Evolutionary conservation across 345 rosid species (phyloP), one percentile per base, ranked within the genome.

Genomic region (Aquilaria yunnanensis): DNA sequence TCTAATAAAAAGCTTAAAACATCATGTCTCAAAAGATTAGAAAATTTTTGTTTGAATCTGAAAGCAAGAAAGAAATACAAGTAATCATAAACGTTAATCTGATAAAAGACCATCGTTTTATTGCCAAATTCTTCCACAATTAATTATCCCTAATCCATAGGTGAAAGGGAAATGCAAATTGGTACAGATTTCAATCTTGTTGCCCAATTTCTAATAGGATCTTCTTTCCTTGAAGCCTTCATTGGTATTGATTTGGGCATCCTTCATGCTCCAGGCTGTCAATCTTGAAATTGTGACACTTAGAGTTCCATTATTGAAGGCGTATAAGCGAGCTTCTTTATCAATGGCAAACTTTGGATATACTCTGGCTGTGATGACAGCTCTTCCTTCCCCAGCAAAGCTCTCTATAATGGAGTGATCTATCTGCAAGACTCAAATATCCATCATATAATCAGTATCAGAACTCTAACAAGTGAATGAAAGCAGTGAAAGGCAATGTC

Each of bases 391-490:
- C 55, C 66, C 72, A 0, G 58, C 77, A 37, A 67, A 73, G 47
- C 72, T 73, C 63, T 68, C 77, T 14, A 73, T 54, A 47, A 68
- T 55, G 8, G 77, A 73, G 14, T 64, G 69, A 55, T 73, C 77
- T n/a, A 73, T 73, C 77, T 73, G 62, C 47, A 50, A 41, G 1
- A 37, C 43, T 37, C 43, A 37, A 37, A 37, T 23, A 23, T 1
- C 23, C 23, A 23, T 23, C 23, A 23, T 23, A 23, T 23, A 23
- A 23, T 23, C 23, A 23, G 23, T 23, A 23, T 23, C 23, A 23
- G 23, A 23, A 23, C 23, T 23, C 23, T 23, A 23, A 23, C 23
- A 23, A 23, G 23, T 0, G 23, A 23, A 23, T 23, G 23, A 23
- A 23, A 23, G 23, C 23, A 23, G 23, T 23, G 23, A 23, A 23